Conservation (phyloP, 345 rosid species). For the Aegle marmelos region DNA sequence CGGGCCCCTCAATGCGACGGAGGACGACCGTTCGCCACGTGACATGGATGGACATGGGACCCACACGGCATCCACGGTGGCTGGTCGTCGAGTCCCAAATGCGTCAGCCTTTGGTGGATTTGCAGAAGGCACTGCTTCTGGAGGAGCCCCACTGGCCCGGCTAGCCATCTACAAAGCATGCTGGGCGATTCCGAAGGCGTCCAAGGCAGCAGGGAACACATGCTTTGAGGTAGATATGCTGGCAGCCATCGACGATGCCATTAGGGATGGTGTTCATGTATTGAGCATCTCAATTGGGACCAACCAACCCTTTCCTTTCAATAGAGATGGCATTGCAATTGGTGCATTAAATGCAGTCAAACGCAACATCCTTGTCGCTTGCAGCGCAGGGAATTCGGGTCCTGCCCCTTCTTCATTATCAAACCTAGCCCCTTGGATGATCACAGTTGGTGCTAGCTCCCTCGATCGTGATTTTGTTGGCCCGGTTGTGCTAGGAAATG, state of each 20-base stretch:
- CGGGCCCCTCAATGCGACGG: slow-evolving; percentile 48
- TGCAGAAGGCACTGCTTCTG: slow-evolving; percentile 64
- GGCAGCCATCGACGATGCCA: slow-evolving; percentile 81
- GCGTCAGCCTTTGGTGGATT: slow-evolving; percentile 61
- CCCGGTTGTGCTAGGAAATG: slow-evolving; percentile 61
- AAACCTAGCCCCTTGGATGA: slow-evolving; percentile 73
- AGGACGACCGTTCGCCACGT: slow-evolving; percentile 64
- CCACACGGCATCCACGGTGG: slow-evolving; percentile 76
- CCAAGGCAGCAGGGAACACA: slow-evolving; percentile 41
- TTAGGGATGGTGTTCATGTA: slow-evolving; percentile 70
- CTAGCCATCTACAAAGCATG: slow-evolving; percentile 80
- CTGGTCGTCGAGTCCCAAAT: slow-evolving; percentile 43
- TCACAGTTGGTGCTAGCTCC: slow-evolving; percentile 79
- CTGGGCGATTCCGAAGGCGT: slow-evolving; percentile 60
- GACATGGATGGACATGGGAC: slow-evolving; percentile 86
- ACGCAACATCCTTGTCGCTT: slow-evolving; percentile 57
- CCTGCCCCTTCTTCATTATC: slow-evolving; percentile 60
- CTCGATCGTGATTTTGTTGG: slow-evolving; percentile 57
- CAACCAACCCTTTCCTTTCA: neutral
- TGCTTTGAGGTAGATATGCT: slow-evolving; percentile 71
- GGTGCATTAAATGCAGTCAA: slow-evolving; percentile 66
- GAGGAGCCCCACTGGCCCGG: slow-evolving; percentile 78
- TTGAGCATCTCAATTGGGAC: slow-evolving; percentile 70
- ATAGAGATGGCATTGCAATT: slow-evolving; percentile 47
- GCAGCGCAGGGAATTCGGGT: slow-evolving; percentile 72